These are phyloP conservation scores for Zymoseptoria brevis DNA, from an alignment of 2,329 filamentous ascomycete species.

Conservation along the genomic window DNA sequence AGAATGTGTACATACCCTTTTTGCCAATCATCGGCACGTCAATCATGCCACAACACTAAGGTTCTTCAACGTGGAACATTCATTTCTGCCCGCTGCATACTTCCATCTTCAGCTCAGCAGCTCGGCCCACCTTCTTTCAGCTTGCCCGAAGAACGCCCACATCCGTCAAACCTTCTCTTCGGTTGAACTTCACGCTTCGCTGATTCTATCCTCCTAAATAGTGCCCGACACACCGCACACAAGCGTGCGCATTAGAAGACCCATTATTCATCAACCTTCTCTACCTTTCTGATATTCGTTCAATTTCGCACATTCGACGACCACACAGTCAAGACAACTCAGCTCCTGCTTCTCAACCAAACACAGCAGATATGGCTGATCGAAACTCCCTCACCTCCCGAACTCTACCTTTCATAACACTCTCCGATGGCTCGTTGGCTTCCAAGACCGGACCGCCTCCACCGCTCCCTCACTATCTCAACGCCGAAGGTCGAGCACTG, in stretches of 20 bases:
- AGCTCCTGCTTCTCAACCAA: not conserved
- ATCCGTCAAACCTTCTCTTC: not conserved
- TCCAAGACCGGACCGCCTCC: slow-evolving; percentile 40
- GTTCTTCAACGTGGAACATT: not conserved
- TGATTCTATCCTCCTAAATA: too few relatives aligned
- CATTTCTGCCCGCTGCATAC: not conserved
- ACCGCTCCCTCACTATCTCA: slow-evolving; percentile 37
- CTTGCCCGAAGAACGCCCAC: not conserved
- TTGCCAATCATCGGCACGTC: not conserved
- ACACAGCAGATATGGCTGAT: slow-evolving; percentile 26
- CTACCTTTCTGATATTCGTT: not conserved
- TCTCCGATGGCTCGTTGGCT: slow-evolving; percentile 36
- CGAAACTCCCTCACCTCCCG: slow-evolving; percentile 39
- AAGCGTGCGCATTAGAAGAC: not conserved
- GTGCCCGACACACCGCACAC: not conserved
- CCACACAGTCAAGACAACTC: not conserved
- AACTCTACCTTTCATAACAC: slow-evolving; percentile 42
- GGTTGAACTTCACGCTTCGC: not conserved
- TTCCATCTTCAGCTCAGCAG: not conserved
- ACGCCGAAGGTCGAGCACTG: slow-evolving; percentile 35
- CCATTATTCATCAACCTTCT: not conserved
- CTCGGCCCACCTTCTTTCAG: not conserved
- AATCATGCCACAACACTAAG: not conserved
- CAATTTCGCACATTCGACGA: not conserved
- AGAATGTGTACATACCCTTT: slow-evolving; percentile 1